Evolutionary conservation across 805 yeast species (phyloP), one percentile per base, ranked within the genome.

Genomic region (Yueomyces sp.): DNA sequence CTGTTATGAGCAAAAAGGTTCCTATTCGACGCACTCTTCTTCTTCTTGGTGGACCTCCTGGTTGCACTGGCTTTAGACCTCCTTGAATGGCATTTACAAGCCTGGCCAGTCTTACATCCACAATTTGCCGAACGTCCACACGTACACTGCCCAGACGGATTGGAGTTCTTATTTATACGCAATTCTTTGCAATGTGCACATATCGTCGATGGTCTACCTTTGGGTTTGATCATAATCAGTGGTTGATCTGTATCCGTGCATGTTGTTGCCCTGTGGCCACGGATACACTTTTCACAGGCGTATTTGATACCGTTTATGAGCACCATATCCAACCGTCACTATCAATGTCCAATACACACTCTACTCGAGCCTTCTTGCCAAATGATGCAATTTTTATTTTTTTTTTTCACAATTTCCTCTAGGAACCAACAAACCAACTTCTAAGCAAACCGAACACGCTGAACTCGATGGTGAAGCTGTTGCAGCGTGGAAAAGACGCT

Each of bases 181-280:
- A 79, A 74, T 45, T 81, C 85, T 49, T 86, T 78, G 59, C 95
- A 90, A 57, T 84, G 94, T 36, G 73, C 69, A 56, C 97, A 90
- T 56, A 87, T 95, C 2, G 95, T 80, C 0, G 95, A 79, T 1
- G 98, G 98, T 45, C 98, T 70, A 3, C 98, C 98, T 59, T 92
- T 92, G 19, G 95, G 96, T 58, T 92, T 92, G 60, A 92, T 90
- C 84, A 82, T 82, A 59, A 84, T 81, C 52, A 92, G 67, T 4
- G 94, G 94, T 56, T 85, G 85, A 52, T 92, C 95, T 0, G 88
- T 77, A 60, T 92, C 98, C 39, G 81, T 79, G 63, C 98, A 92
- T 2, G 94, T 78, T 1, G 96, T 84, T 40, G 90, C 98, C 43
- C 98, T 70, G 58, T 92, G 98, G 39, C 98, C 98, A 47, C 98